Base-by-base conservation (phyloP, 805 yeast genomes). In the Candida orba region DNA sequence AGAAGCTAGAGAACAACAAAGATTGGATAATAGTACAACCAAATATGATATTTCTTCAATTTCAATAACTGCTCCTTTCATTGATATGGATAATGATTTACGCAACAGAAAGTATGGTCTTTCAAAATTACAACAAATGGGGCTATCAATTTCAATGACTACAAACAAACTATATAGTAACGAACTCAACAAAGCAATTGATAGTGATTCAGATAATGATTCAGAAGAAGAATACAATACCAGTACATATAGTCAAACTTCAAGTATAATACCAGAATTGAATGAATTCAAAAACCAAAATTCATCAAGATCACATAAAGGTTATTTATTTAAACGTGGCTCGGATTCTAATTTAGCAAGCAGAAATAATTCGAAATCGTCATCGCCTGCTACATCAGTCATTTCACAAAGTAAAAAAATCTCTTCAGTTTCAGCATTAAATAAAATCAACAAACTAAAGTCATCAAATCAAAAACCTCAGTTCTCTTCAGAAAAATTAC, bases 111-210 rank as follows among this genome's bases (percentile, higher is more conserved):
- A 56, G 41, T 66, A 62, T 46, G 59, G 59, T 34, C 60, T 86
- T 18, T 77, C 91, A 9, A 78, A 80, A 41, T 61, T 88, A 41
- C 93, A 85, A 56, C 79, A 77, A 47, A 67, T 83, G 52, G 96
- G 96, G 0, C 76, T 89, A 4, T 79, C 93, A 1, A 73, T 86
- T 46, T 80, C 82, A 40, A 84, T 90, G 81, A 81, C 81, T 45
- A 76, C 91, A 1, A 77, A 72, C 44, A 69, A 67, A 51, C 64
- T 79, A 4, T 62, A 63, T 8, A 65, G 63, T 17, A 50, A 63
- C 29, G 71, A 53, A 22, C 46, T 60, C 17, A 32, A 46, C 31
- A 47, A 40, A 10, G 51, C 52, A 1, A 45, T 49, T 18, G 60
- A 52, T 3, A 55, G 58, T 23, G 58, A 63, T 9, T 51, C 58